These are phyloP conservation scores for Plenodomus tracheiphilus DNA, from an alignment of 2,329 filamentous ascomycete species.

Conservation along the genomic window DNA sequence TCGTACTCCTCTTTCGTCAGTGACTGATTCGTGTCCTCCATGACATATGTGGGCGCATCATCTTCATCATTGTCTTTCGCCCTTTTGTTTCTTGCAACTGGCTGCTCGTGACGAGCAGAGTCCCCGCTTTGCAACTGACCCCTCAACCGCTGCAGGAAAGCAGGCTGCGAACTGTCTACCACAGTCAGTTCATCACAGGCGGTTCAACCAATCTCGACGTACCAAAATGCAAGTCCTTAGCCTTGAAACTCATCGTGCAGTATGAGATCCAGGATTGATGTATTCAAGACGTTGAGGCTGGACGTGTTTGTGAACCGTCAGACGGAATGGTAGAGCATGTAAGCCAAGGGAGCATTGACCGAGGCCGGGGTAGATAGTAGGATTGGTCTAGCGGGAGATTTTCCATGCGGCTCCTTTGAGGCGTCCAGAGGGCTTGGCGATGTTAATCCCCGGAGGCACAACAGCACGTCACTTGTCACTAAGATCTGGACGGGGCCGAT, in stretches of 20 bases:
- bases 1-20: slow-evolving; percentile 56
- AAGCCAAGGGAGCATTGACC: not conserved
- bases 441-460: not conserved
- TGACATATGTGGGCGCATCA: slow-evolving; percentile 74
- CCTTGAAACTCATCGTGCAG: slow-evolving; percentile 63
- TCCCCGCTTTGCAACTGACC: slow-evolving; percentile 58
- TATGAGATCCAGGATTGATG: not conserved
- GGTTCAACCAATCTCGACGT: not conserved
- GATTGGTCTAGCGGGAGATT: slow-evolving; percentile 14
- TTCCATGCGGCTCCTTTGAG: slow-evolving; percentile 11
- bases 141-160: slow-evolving; percentile 53
- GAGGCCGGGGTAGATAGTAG: slow-evolving; percentile 2
- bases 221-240: slow-evolving; percentile 72
- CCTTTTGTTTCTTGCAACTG: slow-evolving; percentile 49
- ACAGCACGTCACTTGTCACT: not conserved
- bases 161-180: slow-evolving; percentile 56
- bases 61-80: slow-evolving; percentile 67
- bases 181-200: slow-evolving; percentile 4
- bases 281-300: slow-evolving; percentile 5
- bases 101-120: slow-evolving; percentile 50
- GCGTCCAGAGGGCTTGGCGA: slow-evolving; percentile 6
- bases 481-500: not conserved
- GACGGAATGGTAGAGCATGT: slow-evolving; percentile 4
- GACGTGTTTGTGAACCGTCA: slow-evolving; percentile 5
- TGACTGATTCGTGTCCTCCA: slow-evolving; percentile 71